Evolutionary conservation across 345 rosid genomes (phyloP), one percentile per base, ranked within the genome.

Genomic region (Linum trigynum): DNA sequence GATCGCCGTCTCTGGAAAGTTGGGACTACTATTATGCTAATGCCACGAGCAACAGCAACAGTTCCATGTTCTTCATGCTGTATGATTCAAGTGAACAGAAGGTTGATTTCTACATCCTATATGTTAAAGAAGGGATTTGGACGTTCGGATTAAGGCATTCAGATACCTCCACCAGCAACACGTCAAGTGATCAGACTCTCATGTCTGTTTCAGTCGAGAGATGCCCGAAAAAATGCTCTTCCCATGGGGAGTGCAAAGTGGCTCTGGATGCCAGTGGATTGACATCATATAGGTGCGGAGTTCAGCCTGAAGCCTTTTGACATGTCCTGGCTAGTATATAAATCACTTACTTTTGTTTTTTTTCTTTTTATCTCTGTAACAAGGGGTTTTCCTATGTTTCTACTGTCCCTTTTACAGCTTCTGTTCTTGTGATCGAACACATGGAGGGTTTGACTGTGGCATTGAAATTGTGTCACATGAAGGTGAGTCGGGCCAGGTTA

Each of bases 381-480:
- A 14, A 59, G 9, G 39, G 32, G 67, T 60, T 17, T 58, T 39
- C 67, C 37, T 64, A 51, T 67, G 15, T 45, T 37, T 16, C 69
- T 64, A 59, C 5, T 10, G 77, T 71, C 58, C 78, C 66, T 73
- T 73, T 79, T 69, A 71, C 88, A 92, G 97, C 80, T 90, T 78
- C 75, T 92, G 96, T 66, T 75, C 91, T 63, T 92, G 99, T 70
- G 96, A 90, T 69, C 83, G 89, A 65, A 83, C 78, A 39, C 99
- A 92, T 67, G 99, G 99, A 74, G 99, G 97, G 59, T 86, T 92
- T 79, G 99, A 92, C 77, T 92, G 96, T 66, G 81, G 96, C 71
- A 61, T 84, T 57, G 95, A 88, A 76, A 70, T 94, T 68, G 90
- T 94, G 50, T 86, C 97, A 36, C 87, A 57, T 74, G 76, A 61